Evolutionary conservation across 2,329 filamentous ascomycete genomes (phyloP), one percentile per base, ranked within the genome.

Genomic region (Thelonectria rubi): DNA sequence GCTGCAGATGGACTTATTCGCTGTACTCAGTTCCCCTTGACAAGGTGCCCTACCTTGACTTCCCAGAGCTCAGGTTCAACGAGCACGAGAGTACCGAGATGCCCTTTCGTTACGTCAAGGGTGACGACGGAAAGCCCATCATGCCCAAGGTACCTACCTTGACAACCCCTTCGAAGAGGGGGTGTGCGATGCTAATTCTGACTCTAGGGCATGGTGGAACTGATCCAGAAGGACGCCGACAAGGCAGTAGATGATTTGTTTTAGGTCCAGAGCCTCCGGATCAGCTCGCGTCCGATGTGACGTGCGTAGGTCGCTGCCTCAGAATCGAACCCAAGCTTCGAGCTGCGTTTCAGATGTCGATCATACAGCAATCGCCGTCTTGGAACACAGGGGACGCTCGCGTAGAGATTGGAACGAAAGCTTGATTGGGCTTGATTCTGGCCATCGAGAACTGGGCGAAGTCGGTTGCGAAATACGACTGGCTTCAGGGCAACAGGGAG

Each of bases 41-140:
- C 58, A 82, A 93, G 67, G 90, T 99, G 34, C 84, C 88, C 2
- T 97, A 95, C 74, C 77, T 95, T 34, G 94, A 98, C 75, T 89
- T 92, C 73, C 95, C 95, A 0, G 94, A 98, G 74, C 86, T 99
- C 73, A 89, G 89, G 73, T 90, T 98, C 76, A 92, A 92, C 76
- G 89, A 95, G 75, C 90, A 97, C 73, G 95, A 99, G 80, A 95
- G 91, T 76, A 97, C 94, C 0, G 86, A 97, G 77, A 98, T 99
- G 95, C 95, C 95, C 1, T 99, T 99, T 78, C 92, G 95, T 69
- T 99, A 99, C 75, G 94, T 99, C 52, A 90, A 86, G 74, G 89
- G 85, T 53, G 80, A 86, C 11, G 82, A 91, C 58, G 93, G 91
- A 46, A 83, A 92, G 68, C 92, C 94, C 1, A 88, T 97, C 60